Evolutionary conservation across 768 basidiomycete genomes (phyloP), one percentile per base, ranked within the genome.

Genomic region (Macrolepiota albuminosa): DNA sequence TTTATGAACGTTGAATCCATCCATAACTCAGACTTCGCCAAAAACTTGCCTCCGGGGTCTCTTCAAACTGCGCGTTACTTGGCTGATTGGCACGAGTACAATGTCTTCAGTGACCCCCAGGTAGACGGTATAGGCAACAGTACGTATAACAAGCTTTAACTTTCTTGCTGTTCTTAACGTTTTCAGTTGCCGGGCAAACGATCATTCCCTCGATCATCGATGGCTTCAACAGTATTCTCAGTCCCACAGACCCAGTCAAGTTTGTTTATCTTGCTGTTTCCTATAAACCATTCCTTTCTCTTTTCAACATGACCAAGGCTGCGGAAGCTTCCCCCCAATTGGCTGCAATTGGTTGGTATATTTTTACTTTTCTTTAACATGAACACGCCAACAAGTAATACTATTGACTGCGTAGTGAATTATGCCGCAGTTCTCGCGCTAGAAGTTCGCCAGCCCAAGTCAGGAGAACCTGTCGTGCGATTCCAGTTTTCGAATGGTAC

Each of bases 251-350:
- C 60, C 80, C 85, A 0, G 65, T 85, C 58, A 85, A 86, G 68
- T 67, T 93, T 45, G 70, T 77, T 29, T 82, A 87, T 63, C 75
- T 82, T 36, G 84, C 83, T 10, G 77, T 86, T 54, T 79, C 88
- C 0, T 92, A 91, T 76, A 91, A 91, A 70, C 89, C 89, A 0
- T 88, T 91, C 75, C 60, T 90, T 36, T 86, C 86, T 9, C 70
- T 92, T 48, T 91, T 92, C 76, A 88, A 89, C 71, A 85, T 92
- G 83, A 89, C 87, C 0, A 79, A 82, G 2, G 78, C 81, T 29
- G 79, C 80, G 10, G 68, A 77, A 18, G 71, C 75, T 48, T 77
- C 81, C 57, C 80, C 83, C 0, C 66, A 82, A 61, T 77, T 89
- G 3, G 80, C 84, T 39, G 81, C 81, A 13, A 81, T 89, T 62